Evolutionary conservation across 1,139 yeast species (phyloP), one percentile per base, ranked within the genome.

Genomic region (Yamadazyma triangularis): DNA sequence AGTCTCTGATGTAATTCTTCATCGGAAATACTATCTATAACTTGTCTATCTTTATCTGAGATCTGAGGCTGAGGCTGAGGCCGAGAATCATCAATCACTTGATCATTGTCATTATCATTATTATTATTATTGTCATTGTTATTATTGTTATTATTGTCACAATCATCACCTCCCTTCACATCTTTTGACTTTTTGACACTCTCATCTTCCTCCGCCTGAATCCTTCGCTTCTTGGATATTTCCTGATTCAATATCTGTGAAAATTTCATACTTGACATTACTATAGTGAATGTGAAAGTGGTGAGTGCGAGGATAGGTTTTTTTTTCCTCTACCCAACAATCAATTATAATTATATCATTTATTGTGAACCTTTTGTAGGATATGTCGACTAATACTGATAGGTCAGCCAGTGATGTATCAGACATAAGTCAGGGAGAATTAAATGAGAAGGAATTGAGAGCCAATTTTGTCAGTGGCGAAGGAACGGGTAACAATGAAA

Each of bases 241-340:
- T 57, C 60, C 27, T 62, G 55, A 28, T 59, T 56, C 27, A 65
- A 41, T 22, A 62, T 39, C 27, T 45, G 47, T n/a, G 61, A 47
- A 27, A 64, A 52, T 42, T 61, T 64, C 62, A 65, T 51, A 9
- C n/a, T n/a, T n/a, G n/a, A n/a, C n/a, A n/a, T n/a, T n/a, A n/a
- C 15, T 11, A 23, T 29, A 30, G 5, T 24, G 26, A 24, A 24
- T 18, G 20, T 18, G 20, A 18, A 18, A 18, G 20, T 18, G 20
- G 6, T n/a, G n/a, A n/a, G n/a, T n/a, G n/a, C n/a, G n/a, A n/a
- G n/a, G n/a, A n/a, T n/a, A n/a, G n/a, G n/a, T n/a, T n/a, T n/a
- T n/a, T n/a, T n/a, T n/a, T n/a, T n/a, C n/a, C n/a, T n/a, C n/a
- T n/a, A n/a, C n/a, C n/a, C n/a, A n/a, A n/a, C n/a, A n/a, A n/a